These are phyloP conservation scores for Hypomyces rosellus DNA, from an alignment of 2,329 filamentous ascomycete genomes.

Conservation along the genomic window DNA sequence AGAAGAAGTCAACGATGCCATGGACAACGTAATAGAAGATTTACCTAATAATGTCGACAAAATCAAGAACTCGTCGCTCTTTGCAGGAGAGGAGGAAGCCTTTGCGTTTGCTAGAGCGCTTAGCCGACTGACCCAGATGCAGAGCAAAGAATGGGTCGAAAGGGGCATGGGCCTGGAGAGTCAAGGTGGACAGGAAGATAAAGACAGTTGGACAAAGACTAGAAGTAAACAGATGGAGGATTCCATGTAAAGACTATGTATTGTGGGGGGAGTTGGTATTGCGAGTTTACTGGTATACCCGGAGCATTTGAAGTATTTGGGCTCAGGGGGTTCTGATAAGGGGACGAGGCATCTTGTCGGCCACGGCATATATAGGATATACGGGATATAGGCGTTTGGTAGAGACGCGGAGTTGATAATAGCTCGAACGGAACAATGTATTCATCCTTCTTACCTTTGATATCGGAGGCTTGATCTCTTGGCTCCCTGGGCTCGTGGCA, in stretches of 20 bases:
- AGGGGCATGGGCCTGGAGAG: slow-evolving; percentile 62
- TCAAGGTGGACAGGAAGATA: slow-evolving; percentile 58
- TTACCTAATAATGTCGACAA: slow-evolving; percentile 77
- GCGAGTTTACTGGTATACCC: not conserved
- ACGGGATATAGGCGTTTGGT: too few relatives aligned
- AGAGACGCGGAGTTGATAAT: too few relatives aligned
- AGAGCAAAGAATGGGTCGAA: slow-evolving; percentile 91
- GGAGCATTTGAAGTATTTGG: not conserved
- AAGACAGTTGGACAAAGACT: slow-evolving; percentile 58
- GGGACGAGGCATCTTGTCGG: too few relatives aligned
- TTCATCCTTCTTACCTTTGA: too few relatives aligned
- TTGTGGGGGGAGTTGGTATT: too few relatives aligned
- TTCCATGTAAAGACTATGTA: slow-evolving; percentile 43
- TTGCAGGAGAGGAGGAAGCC: slow-evolving; percentile 89
- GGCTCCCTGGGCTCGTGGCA: too few relatives aligned
- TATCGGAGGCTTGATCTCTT: too few relatives aligned
- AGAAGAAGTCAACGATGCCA: slow-evolving; percentile 45
- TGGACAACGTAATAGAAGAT: slow-evolving; percentile 82
- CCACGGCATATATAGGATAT: too few relatives aligned
- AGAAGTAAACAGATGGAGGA: slow-evolving; percentile 64
- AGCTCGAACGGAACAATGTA: too few relatives aligned
- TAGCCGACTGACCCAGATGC: slow-evolving; percentile 84
- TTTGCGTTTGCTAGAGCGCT: slow-evolving; percentile 93
- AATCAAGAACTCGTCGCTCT: slow-evolving; percentile 79
- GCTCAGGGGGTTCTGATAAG: too few relatives aligned